phyloP scores from a whole-genome alignment of 2,329 filamentous ascomycete species.

The Huntiella abstrusa region DNA sequence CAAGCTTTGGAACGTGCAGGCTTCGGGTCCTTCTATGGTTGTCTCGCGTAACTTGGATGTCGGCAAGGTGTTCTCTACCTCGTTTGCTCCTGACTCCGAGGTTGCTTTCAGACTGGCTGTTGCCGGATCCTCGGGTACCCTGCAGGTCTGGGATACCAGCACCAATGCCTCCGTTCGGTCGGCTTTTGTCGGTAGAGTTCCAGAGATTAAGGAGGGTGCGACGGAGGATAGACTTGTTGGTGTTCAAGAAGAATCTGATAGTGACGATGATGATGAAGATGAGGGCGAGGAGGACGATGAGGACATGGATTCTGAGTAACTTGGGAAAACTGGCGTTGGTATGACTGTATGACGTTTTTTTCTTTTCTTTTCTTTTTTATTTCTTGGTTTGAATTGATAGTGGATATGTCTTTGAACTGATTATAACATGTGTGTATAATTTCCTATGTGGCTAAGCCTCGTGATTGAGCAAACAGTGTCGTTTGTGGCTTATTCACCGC shows the following conservation, averaged over 20 bases:
- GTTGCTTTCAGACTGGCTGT: constrained; percentile 86
- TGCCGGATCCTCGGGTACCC: constrained; percentile 78
- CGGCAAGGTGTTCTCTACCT: constrained; percentile 81
- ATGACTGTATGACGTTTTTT: constrained; percentile 4
- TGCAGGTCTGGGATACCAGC: constrained; percentile 92
- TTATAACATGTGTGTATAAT: too few relatives aligned
- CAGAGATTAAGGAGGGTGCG: constrained; percentile 38
- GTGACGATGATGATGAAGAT: constrained; percentile 37
- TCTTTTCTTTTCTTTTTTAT: not conserved
- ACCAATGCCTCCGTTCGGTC: constrained; percentile 77
- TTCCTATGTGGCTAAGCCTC: too few relatives aligned
- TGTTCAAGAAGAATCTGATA: constrained; percentile 48
- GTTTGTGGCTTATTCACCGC: too few relatives aligned
- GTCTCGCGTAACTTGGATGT: constrained; percentile 83
- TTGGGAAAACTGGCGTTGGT: constrained; percentile 3
- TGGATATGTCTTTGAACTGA: too few relatives aligned
- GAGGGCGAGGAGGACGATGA: constrained; percentile 24
- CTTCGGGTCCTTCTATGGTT: constrained; percentile 71
- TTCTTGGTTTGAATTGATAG: too few relatives aligned
- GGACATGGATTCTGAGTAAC: constrained; percentile 39
- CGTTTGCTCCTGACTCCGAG: constrained; percentile 75
- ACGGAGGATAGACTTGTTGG: constrained; percentile 63
- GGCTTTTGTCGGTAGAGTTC: constrained; percentile 53
- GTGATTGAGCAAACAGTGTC: too few relatives aligned
- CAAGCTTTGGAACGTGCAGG: constrained; percentile 86